Evolutionary conservation across 2,329 filamentous ascomycete species (phyloP).

Genomic region (Phaeosphaeria sp.): DNA sequence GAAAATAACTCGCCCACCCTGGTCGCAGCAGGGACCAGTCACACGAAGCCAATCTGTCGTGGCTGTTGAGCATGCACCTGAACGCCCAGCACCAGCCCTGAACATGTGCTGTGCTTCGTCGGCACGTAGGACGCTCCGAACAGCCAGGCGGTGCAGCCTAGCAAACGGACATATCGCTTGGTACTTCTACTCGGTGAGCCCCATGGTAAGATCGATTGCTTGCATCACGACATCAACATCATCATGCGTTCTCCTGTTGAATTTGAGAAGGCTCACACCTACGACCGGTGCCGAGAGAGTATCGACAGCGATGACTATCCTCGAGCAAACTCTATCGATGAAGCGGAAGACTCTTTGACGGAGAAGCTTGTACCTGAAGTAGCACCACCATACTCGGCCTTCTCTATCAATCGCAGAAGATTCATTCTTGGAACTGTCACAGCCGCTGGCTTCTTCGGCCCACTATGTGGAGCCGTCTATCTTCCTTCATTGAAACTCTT

Average conservation of each 20-base stretch:
- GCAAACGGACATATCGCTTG: constrained; percentile 16
- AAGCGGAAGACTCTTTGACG: constrained; percentile 17
- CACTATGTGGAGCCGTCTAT: constrained; percentile 55
- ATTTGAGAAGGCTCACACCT: constrained; percentile 29
- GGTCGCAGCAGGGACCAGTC: constrained; percentile 8
- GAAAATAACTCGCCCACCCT: constrained; percentile 19
- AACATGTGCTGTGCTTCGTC: constrained; percentile 11
- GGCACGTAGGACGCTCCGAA: constrained; percentile 22
- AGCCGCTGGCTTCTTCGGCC: constrained; percentile 52
- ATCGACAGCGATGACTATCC: constrained; percentile 28
- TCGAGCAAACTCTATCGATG: constrained; percentile 17
- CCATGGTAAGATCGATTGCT: constrained; percentile 1
- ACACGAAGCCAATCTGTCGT: constrained; percentile 9
- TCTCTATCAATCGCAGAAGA: constrained; percentile 43
- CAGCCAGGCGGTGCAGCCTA: constrained; percentile 17
- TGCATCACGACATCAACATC: not conserved
- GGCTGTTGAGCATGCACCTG: constrained; percentile 11
- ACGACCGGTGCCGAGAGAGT: constrained; percentile 29
- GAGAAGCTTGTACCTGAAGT: constrained; percentile 8
- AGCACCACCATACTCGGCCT: constrained; percentile 48
- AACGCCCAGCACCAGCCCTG: constrained; percentile 7
- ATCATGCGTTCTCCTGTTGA: constrained; percentile 33
- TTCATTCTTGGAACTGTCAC: constrained; percentile 52
- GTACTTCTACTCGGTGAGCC: constrained; percentile 19
- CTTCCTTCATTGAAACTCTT: constrained; percentile 52